phyloP scores from a whole-genome alignment of 2,329 filamentous ascomycete genomes.

The Curvularia spicifera region DNA sequence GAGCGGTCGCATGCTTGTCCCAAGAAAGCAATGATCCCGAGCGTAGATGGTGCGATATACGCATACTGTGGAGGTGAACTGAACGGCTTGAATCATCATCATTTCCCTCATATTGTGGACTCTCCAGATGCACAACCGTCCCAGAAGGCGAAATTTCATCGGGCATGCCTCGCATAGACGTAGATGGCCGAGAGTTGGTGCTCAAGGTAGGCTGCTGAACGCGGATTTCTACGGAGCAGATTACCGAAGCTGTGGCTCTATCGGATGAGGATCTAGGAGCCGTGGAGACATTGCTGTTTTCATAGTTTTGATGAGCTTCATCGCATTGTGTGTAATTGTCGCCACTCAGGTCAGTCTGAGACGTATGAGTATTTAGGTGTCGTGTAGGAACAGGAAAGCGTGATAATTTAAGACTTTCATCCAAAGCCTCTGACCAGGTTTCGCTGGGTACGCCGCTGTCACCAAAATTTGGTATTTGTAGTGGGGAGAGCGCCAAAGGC shows the following conservation, averaged over 20 bases:
- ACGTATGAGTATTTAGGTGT: slow-evolving; percentile 20
- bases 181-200: slow-evolving; percentile 25
- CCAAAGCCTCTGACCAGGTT: slow-evolving; percentile 39
- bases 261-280: background rate
- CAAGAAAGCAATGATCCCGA: slow-evolving; percentile 51
- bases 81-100: slow-evolving; percentile 34
- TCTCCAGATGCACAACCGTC: background rate
- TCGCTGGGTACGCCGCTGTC: slow-evolving; percentile 29
- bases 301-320: background rate
- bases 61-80: slow-evolving; percentile 54
- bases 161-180: slow-evolving; percentile 17
- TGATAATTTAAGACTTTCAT: slow-evolving; percentile 41
- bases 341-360: slow-evolving; percentile 13
- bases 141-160: slow-evolving; percentile 16
- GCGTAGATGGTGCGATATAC: slow-evolving; percentile 54
- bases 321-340: background rate
- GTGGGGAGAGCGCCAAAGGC: slow-evolving; percentile 29
- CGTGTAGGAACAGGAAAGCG: slow-evolving; percentile 32
- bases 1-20: slow-evolving; percentile 35
- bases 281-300: background rate
- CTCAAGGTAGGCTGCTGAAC: slow-evolving; percentile 30
- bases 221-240: slow-evolving; percentile 23
- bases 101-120: slow-evolving; percentile 8
- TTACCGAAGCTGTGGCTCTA: background rate
- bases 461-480: slow-evolving; percentile 40